These are phyloP conservation scores for Leccinum laetum DNA, from an alignment of 1,284 basidiomycete genomes.

Conservation along the genomic window DNA sequence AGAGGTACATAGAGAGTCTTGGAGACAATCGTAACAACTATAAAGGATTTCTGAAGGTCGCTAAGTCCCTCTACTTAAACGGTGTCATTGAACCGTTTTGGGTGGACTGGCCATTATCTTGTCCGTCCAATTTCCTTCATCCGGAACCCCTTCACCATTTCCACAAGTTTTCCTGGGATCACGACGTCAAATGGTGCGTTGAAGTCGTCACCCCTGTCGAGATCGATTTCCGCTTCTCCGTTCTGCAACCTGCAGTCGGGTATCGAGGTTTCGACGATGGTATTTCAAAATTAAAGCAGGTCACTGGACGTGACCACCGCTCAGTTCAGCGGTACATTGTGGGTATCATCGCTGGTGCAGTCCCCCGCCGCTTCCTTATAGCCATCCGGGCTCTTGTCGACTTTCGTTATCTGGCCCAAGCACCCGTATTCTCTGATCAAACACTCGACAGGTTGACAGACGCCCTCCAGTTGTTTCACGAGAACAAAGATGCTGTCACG, in stretches of 20 bases:
- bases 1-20: too few species aligned
- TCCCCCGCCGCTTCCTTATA: too few species aligned
- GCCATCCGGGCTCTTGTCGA: not conserved
- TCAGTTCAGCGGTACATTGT: too few species aligned
- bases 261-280: too few species aligned
- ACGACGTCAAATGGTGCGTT: too few species aligned
- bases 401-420: not conserved
- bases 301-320: too few species aligned
- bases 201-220: too few species aligned
- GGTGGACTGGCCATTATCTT: not conserved
- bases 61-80: not conserved
- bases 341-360: too few species aligned
- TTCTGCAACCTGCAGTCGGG: too few species aligned
- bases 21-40: too few species aligned
- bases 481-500: not conserved
- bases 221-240: too few species aligned
- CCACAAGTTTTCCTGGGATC: not conserved
- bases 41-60: not conserved
- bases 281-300: too few species aligned
- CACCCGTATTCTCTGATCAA: not conserved
- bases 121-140: not conserved
- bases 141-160: not conserved
- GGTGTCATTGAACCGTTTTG: not conserved
- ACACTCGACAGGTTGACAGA: not conserved
- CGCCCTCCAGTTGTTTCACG: not conserved